Evolutionary conservation across 148 eudicot species (phyloP), one percentile per base, ranked within the genome.

Genomic region (Arbutus unedo): DNA sequence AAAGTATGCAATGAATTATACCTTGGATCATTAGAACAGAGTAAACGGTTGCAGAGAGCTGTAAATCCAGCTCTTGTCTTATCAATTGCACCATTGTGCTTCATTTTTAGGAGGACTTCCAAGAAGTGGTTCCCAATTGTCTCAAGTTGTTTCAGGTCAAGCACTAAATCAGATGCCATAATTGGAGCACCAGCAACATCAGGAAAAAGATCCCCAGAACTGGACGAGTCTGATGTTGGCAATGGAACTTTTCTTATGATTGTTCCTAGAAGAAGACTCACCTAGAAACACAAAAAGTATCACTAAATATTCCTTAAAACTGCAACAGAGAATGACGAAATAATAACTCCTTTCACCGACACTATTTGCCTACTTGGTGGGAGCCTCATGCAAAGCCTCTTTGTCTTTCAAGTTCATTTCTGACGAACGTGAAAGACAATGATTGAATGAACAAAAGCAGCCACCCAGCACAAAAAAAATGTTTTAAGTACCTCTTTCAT

Each of bases 11-110:
- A n/a, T 31, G 55, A 62, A 72, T 55, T 31, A 62, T 62, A 96
- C 99, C 98, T 96, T 84, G 96, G 91, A 86, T 94, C 97, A 90
- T 96, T 90, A 51, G 99, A 96, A 84, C 97, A 96, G 72, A 96
- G 98, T 88, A 96, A 88, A 62, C 98, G 99, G 85, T 96, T 96
- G 93, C 99, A 96, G 68, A 96, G 98, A 66, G 99, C 99, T 59
- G 99, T 91, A 90, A 96, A 96, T 76, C 99, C 99, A 75, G 99
- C 99, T 86, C 99, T 92, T 45, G 99, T 96, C 89, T 96, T 96
- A 84, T 96, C 99, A 77, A 96, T 94, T 74, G 99, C 99, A 79
- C 99, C 99, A 83, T 89, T 94, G 85, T 96, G 99, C 82, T 96
- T 96, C 99, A 96, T 93, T 89, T 96, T 96, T 79, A 96, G 83